Percentiles rank a stretch among this genome's conserved stretches.
These are phyloP conservation scores for Symbiodinium natans DNA, from an alignment of 73 alveolate genomes.

Conservation along the genomic window DNA sequence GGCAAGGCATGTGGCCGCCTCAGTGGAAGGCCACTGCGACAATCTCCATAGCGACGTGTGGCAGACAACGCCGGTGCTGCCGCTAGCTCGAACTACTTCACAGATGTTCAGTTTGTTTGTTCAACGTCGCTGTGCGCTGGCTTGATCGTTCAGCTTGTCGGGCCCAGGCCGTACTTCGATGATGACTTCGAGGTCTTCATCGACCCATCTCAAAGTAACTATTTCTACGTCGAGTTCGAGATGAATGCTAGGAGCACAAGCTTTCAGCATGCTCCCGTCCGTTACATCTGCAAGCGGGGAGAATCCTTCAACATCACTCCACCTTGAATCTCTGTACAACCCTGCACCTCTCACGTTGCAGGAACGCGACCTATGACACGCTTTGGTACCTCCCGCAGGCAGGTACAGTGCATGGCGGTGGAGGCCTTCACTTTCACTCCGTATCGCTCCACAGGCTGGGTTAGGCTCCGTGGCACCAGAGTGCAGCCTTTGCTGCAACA, in stretches of 20 bases:
- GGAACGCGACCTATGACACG: conserved; percentile 69
- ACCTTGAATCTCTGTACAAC: too few species aligned
- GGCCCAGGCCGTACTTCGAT: conserved; percentile 65
- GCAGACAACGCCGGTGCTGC: conserved; percentile 57
- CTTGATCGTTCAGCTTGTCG: too few species aligned
- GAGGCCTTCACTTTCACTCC: too few species aligned
- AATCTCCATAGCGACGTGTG: conserved; percentile 33
- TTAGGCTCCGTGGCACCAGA: conserved; percentile 82
- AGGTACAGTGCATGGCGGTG: too few species aligned
- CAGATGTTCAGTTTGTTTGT: too few species aligned
- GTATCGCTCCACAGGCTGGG: conserved; percentile 34
- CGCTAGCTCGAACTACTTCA: too few species aligned
- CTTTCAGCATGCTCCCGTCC: neutral
- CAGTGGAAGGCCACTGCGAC: conserved; percentile 58
- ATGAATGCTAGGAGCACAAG: conserved; percentile 51
- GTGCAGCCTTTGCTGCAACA: conserved; percentile 78
- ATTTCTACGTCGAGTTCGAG: conserved; percentile 83
- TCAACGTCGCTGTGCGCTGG: too few species aligned
- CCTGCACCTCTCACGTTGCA: conserved; percentile 22
- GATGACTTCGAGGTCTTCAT: conserved; percentile 86
- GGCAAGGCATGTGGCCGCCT: conserved; percentile 38
- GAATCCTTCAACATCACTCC: neutral
- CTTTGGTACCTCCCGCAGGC: conserved; percentile 43
- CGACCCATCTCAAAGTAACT: conserved; percentile 78
- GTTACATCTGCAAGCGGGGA: neutral